phyloP scores from a whole-genome alignment of 352 stramenopile species.

The Pythium pectinolyticum region DNA sequence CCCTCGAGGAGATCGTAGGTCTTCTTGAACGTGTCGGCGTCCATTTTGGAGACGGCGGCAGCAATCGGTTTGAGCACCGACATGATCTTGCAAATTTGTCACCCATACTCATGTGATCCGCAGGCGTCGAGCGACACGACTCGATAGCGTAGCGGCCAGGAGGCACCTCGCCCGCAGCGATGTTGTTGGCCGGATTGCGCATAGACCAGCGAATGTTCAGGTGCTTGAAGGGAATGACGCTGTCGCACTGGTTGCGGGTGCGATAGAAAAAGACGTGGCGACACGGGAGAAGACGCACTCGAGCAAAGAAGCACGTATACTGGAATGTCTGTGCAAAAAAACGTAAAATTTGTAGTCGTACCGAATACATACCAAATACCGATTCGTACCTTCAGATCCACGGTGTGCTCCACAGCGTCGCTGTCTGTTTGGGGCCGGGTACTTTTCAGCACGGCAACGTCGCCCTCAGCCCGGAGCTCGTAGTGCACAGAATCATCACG shows the following conservation, averaged over 20 bases:
- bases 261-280: constrained; percentile 12
- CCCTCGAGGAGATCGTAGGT: neutral
- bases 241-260: neutral
- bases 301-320: constrained; percentile 13
- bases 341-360: too few relatives aligned
- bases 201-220: neutral
- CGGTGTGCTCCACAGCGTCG: neutral
- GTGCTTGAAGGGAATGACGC: constrained; percentile 3
- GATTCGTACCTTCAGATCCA: neutral
- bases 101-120: neutral
- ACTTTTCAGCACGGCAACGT: constrained; percentile 5
- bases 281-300: constrained; percentile 15
- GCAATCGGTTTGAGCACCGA: constrained; percentile 6
- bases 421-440: neutral
- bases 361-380: constrained; percentile 1
- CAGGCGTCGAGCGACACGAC: neutral
- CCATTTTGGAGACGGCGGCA: neutral
- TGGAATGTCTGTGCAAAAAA: neutral
- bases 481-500: neutral
- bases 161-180: neutral
- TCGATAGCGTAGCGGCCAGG: neutral
- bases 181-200: constrained; percentile 2
- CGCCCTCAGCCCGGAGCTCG: neutral
- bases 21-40: neutral
- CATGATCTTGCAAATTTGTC: constrained; percentile 14